Evolutionary conservation across 2,329 filamentous ascomycete species (phyloP), one percentile per base, ranked within the genome.

Genomic region (Pseudocercospora eumusae): DNA sequence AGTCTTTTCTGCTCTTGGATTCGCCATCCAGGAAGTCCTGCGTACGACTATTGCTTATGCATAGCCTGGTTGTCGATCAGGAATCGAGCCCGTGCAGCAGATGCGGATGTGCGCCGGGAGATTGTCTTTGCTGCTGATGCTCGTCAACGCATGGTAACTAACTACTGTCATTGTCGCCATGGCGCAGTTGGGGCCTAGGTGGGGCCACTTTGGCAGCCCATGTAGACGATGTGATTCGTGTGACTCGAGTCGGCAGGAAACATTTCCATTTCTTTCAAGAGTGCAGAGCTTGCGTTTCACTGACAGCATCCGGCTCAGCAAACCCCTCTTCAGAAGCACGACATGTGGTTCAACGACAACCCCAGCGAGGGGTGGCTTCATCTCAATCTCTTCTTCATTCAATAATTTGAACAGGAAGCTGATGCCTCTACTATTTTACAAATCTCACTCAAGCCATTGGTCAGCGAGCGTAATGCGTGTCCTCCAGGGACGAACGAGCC

Each of bases 401-500:
- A 18, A 23, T 40, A 54, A 20, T 27, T 23, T 54, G 31, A 28
- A 54, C 25, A 40, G 52, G 28, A 54, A 54, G 52, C 52, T 54
- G 9, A 36, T 36, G 52, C 28, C 28, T 57, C 40, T 18, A 47
- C 42, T 57, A 57, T 57, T 40, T 28, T 57, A 49, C 55, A 57
- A 28, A 20, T 25, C 5, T 2, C 55, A 57, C 36, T 57, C 55
- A 47, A 47, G 40, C 18, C 8, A 31, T 57, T 21, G 27, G 23
- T 27, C 33, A 56, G 54, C 20, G 54, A 56, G 36, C 42, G 54
- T 45, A 27, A 18, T 53, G n/a, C 28, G 31, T 47, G 23, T 56
- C 58, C 58, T 33, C 58, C 58, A 49, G 58, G 58, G 50, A 60
- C 40, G 27, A 44, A 36, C 57, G 33, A 20, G 57, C 33, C 28